Percentiles rank a stretch among this genome's conserved stretches.
phyloP scores from a whole-genome alignment of 768 basidiomycete genomes.

The Mycena vitilis region DNA sequence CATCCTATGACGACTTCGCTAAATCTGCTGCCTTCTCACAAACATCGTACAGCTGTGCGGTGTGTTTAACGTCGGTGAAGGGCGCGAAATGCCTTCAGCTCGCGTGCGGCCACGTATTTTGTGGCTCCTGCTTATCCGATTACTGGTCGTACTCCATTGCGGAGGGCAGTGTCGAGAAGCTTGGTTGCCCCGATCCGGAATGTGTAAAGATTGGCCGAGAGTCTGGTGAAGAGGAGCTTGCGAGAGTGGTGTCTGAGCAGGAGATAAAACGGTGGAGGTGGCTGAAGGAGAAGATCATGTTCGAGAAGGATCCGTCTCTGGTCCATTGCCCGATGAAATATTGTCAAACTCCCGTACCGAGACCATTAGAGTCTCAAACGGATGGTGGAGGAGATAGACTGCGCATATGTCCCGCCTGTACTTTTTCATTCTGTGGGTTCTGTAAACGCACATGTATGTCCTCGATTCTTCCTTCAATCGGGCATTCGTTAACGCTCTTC shows the following conservation, averaged over 20 bases:
- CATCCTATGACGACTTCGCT: slow-evolving; percentile 59
- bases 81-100: slow-evolving; percentile 81
- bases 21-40: slow-evolving; percentile 67
- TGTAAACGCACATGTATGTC: slow-evolving; percentile 78
- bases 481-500: slow-evolving; percentile 19
- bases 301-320: slow-evolving; percentile 85
- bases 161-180: slow-evolving; percentile 81
- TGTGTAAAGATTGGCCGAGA: slow-evolving; percentile 77
- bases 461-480: not conserved
- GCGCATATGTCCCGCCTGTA: slow-evolving; percentile 76
- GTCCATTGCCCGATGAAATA: slow-evolving; percentile 83
- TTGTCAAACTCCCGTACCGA: slow-evolving; percentile 85
- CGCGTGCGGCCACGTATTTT: slow-evolving; percentile 84
- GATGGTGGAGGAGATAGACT: slow-evolving; percentile 79
- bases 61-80: slow-evolving; percentile 81
- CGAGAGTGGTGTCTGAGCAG: slow-evolving; percentile 73
- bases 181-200: slow-evolving; percentile 83
- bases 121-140: slow-evolving; percentile 79
- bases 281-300: slow-evolving; percentile 75
- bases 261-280: slow-evolving; percentile 81
- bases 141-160: slow-evolving; percentile 87
- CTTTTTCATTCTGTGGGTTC: slow-evolving; percentile 85
- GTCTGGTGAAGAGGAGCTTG: slow-evolving; percentile 78
- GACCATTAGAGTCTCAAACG: slow-evolving; percentile 61
- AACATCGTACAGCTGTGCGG: slow-evolving; percentile 76